Evolutionary conservation across 768 basidiomycete species (phyloP).

Genomic region (Leccinum variicolor): DNA sequence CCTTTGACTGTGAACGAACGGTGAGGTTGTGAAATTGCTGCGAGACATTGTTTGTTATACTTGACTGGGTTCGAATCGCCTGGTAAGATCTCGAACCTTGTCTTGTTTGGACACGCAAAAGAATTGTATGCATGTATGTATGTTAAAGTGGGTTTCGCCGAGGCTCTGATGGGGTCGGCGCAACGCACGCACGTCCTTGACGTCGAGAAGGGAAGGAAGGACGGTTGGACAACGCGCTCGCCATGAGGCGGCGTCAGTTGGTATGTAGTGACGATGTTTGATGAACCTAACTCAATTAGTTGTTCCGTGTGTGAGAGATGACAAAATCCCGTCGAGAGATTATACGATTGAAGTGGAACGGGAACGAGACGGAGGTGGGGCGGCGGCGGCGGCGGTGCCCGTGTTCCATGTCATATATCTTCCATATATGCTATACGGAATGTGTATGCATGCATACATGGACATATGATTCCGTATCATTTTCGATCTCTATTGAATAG

Average conservation of each 20-base stretch:
- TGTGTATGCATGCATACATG: not conserved
- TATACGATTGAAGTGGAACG: not conserved
- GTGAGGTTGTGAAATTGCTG: slow-evolving; percentile 9
- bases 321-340: not conserved
- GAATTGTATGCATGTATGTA: not conserved
- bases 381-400: not conserved
- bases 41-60: not conserved
- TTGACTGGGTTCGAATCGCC: slow-evolving; percentile 12
- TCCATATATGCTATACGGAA: not conserved
- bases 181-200: not conserved
- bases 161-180: slow-evolving; percentile 18
- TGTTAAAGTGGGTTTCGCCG: slow-evolving; percentile 24
- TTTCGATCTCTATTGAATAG: not conserved
- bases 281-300: slow-evolving; percentile 21
- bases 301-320: not conserved
- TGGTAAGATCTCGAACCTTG: slow-evolving; percentile 17
- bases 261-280: not conserved
- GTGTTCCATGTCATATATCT: not conserved
- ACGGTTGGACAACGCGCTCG: slow-evolving; percentile 19
- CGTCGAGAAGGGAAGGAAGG: not conserved
- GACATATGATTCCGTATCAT: not conserved
- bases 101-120: not conserved
- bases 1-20: not conserved
- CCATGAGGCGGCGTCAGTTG: slow-evolving; percentile 20
- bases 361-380: not conserved